These are phyloP conservation scores for Arthroderma sp. DNA, from an alignment of 2,329 filamentous ascomycete species.

Conservation along the genomic window DNA sequence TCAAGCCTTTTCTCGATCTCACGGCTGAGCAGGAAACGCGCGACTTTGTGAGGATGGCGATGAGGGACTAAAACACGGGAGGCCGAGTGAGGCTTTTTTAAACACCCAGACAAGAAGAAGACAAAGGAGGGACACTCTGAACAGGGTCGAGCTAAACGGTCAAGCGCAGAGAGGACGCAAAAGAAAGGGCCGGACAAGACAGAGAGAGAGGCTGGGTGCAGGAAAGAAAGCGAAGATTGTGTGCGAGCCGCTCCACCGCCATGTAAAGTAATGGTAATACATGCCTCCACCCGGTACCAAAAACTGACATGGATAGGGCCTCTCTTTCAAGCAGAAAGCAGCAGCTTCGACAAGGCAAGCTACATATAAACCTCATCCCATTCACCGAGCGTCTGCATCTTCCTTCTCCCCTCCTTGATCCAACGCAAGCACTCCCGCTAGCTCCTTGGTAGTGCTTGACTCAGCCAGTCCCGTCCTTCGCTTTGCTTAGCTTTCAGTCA, in stretches of 20 bases:
- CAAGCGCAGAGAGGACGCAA: background rate
- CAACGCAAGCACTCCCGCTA: background rate
- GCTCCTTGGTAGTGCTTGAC: background rate
- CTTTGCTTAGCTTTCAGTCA: background rate
- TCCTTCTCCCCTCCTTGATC: background rate
- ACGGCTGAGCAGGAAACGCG: no score
- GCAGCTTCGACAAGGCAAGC: background rate
- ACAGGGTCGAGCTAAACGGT: no score
- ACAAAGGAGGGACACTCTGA: no score
- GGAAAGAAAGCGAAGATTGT: background rate
- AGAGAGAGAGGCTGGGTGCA: background rate
- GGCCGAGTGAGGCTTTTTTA: background rate
- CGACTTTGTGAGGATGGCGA: no score
- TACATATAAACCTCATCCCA: background rate
- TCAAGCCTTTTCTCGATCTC: no score
- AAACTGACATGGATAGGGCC: background rate
- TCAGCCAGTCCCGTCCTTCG: background rate
- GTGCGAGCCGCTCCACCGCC: background rate
- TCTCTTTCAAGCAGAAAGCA: background rate
- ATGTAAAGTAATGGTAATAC: slow-evolving; percentile 1
- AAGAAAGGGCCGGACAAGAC: background rate
- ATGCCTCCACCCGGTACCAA: background rate
- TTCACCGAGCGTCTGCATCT: background rate
- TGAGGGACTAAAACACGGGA: no score
- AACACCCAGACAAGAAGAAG: background rate